Evolutionary conservation across 2,329 filamentous ascomycete species (phyloP), one percentile per base, ranked within the genome.

Genomic region (Penicillium sp.): DNA sequence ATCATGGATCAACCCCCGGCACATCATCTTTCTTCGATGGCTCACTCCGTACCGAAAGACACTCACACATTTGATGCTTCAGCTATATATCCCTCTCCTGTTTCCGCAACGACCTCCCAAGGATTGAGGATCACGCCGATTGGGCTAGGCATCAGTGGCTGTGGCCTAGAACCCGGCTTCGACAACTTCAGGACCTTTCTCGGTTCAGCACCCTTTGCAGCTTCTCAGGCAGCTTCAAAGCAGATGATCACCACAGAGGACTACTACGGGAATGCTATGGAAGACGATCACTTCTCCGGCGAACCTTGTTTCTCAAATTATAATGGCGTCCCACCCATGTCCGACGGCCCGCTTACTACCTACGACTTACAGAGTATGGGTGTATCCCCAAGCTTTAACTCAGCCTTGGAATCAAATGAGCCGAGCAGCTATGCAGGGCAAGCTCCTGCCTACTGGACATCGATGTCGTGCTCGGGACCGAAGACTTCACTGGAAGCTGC

Each of bases 101-200:
- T 54, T 7, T 56, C 52, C n/a, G 31, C 54, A n/a, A 47, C 49
- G 2, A 39, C 56, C 13, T 49, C 59, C 47, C 59, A 64, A 46
- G 39, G 55, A 45, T 28, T 51, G 41, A 46, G 52, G 34, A 52
- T 62, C 21, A 57, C 62, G 33, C 49, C 55, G 26, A 44, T 61
- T 26, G 69, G 70, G 9, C 51, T 74, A 24, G 72, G 70, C 2
- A 70, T 73, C 23, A 62, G 66, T 10, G 53, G 62, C 41, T 63
- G 63, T 47, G 60, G 57, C 7, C 55, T 63, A n/a, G 64, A 65
- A n/a, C 45, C 59, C 24, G 38, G 55, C 2, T 57, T 58, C 23
- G 51, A 57, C n/a, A 62, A 65, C n/a, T 29, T 63, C 26, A 56
- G 56, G 16, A 51, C 58, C 12, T 65, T 56, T 34, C 34, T 61